These are phyloP conservation scores for Odonthalia washingtoniensis DNA, from an alignment of 31 red algal genomes.

Conservation along the genomic window DNA sequence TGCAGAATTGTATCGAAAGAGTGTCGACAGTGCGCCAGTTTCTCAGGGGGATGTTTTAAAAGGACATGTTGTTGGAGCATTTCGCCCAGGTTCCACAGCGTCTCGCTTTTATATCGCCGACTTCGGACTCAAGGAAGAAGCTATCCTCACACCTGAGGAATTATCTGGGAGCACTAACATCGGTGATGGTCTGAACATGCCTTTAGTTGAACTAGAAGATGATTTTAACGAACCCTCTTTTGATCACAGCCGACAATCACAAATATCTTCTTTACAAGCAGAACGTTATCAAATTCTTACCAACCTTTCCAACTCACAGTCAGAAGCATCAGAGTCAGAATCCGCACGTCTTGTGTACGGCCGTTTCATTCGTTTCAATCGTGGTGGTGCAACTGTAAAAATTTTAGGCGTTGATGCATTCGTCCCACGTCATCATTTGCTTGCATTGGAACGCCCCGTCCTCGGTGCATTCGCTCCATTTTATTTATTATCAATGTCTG, in stretches of 20 bases:
- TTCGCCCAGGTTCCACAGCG: constrained; percentile 57
- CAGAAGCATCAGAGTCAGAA: not conserved
- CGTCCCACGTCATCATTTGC: constrained; percentile 73
- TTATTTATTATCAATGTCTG: constrained; percentile 49
- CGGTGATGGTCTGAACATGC: constrained; percentile 76
- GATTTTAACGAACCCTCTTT: constrained; percentile 92
- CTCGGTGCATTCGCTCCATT: constrained; percentile 81
- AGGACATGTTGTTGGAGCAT: constrained; percentile 60
- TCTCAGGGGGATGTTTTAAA: constrained; percentile 55
- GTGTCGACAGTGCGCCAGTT: constrained; percentile 40
- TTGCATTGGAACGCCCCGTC: constrained; percentile 62
- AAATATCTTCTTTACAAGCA: constrained; percentile 48
- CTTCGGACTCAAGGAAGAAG: constrained; percentile 94
- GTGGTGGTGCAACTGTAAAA: constrained; percentile 70
- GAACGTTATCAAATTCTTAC: constrained; percentile 51
- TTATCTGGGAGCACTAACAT: constrained; percentile 54
- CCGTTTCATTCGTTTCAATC: constrained; percentile 63
- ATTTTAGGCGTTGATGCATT: constrained; percentile 76
- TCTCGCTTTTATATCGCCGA: constrained; percentile 82
- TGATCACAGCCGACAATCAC: constrained; percentile 65
- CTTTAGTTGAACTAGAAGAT: constrained; percentile 76
- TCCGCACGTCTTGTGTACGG: constrained; percentile 61
- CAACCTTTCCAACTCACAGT: constrained; percentile 3
- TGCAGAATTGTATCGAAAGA: constrained; percentile 68
- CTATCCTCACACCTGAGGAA: constrained; percentile 77